Percentiles rank a stretch among this genome's conserved stretches.
phyloP scores from a whole-genome alignment of 2,329 filamentous ascomycete genomes.

The Penicillium sp. region DNA sequence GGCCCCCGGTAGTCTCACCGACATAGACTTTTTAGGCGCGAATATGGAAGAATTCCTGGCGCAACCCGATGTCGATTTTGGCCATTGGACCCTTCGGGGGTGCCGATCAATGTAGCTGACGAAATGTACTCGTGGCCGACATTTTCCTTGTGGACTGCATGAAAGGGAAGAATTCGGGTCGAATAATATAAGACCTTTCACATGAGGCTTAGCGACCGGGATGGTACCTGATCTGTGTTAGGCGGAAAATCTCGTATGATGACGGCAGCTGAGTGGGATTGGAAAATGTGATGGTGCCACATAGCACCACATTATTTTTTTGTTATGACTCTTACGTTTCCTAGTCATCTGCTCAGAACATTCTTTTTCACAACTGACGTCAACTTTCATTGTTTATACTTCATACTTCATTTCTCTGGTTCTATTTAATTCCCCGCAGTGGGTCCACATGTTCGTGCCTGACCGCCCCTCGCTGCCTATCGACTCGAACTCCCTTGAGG shows the following conservation, averaged over 20 bases:
- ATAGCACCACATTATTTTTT: not conserved
- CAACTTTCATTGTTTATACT: not conserved
- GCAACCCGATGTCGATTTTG: slow-evolving; percentile 16
- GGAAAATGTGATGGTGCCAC: not conserved
- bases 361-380: not conserved
- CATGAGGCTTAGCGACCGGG: not conserved
- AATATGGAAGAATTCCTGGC: slow-evolving; percentile 22
- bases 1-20: not conserved
- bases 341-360: not conserved
- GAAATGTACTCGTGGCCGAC: slow-evolving; percentile 19
- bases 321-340: not conserved
- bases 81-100: slow-evolving; percentile 11
- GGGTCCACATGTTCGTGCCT: slow-evolving; percentile 24
- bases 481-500: slow-evolving; percentile 7
- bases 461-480: slow-evolving; percentile 24
- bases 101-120: slow-evolving; percentile 15
- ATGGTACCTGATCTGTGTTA: not conserved
- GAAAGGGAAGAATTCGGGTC: not conserved
- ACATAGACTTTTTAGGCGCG: slow-evolving; percentile 17
- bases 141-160: slow-evolving; percentile 19
- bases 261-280: slow-evolving; percentile 4
- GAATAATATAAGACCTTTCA: not conserved
- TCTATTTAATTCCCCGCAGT: slow-evolving; percentile 12
- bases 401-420: not conserved
- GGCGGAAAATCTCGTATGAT: slow-evolving; percentile 6